A percentile compares a stretch with the other conserved stretches of the same genome.
Conservation (phyloP, 352 stramenopile genomes). For the Phytophthora chlamydospora region DNA sequence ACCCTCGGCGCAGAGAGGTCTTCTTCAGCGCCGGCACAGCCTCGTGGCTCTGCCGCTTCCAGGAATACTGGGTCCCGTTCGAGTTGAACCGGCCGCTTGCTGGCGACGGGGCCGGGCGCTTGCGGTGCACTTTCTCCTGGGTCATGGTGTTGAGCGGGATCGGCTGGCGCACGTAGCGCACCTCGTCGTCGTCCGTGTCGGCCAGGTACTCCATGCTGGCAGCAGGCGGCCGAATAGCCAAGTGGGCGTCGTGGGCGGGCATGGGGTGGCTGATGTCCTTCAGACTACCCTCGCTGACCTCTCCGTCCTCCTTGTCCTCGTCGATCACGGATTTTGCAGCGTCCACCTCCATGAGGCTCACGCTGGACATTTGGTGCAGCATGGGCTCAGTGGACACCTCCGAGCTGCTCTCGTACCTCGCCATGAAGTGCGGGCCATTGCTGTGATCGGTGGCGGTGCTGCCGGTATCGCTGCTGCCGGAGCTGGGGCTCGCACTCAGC, state of each 20-base stretch:
- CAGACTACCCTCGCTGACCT: constrained; percentile 9
- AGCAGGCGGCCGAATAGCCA: constrained; percentile 16
- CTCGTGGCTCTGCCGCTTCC: constrained; percentile 40
- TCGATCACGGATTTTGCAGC: constrained; percentile 1
- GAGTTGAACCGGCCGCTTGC: constrained; percentile 27
- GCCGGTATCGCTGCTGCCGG: constrained; percentile 42
- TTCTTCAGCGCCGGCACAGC: constrained; percentile 18
- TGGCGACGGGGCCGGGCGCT: constrained; percentile 47
- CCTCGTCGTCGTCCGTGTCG: constrained; percentile 36
- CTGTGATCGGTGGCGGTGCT: constrained; percentile 40
- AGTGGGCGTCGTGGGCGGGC: constrained; percentile 21
- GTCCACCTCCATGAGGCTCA: constrained; percentile 43
- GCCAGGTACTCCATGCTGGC: constrained; percentile 24
- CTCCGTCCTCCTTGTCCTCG: constrained; percentile 21
- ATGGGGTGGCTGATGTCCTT: constrained; percentile 5
- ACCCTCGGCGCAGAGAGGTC: constrained; percentile 3
- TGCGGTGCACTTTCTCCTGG: constrained; percentile 48
- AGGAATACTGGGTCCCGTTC: constrained; percentile 38
- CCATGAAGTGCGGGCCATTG: constrained; percentile 12
- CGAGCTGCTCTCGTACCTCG: constrained; percentile 5
- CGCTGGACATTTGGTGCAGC: constrained; percentile 54
- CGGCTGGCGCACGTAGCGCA: constrained; percentile 28
- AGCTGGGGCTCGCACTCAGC: constrained; percentile 35
- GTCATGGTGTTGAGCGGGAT: constrained; percentile 58
- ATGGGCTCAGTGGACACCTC: constrained; percentile 34